These are phyloP conservation scores for Wickerhamomyces mucosus DNA, from an alignment of 805 yeast species.

Conservation along the genomic window DNA sequence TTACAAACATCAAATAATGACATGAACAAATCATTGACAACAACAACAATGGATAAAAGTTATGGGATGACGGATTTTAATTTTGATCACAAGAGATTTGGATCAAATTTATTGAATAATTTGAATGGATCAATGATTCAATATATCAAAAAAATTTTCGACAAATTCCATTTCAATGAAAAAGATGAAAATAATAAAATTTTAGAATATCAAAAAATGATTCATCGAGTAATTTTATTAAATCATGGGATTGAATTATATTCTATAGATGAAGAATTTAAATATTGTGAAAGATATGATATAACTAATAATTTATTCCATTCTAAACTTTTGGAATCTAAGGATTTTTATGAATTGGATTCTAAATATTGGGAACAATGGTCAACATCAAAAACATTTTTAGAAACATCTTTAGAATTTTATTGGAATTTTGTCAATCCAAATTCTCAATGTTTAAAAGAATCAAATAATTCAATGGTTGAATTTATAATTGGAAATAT, in stretches of 20 bases:
- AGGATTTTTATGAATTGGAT: slow-evolving; percentile 9
- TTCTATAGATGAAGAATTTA: slow-evolving; percentile 1
- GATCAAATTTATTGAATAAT: background rate
- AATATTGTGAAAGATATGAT: slow-evolving; percentile 2
- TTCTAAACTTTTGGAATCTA: slow-evolving; percentile 6
- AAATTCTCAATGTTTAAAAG: slow-evolving; percentile 6
- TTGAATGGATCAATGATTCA: background rate
- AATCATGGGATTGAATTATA: background rate
- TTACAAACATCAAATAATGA: no score
- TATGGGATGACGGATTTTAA: background rate
- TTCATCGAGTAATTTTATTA: slow-evolving; percentile 1
- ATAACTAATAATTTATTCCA: background rate
- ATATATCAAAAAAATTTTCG: background rate
- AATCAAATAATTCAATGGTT: slow-evolving; percentile 5
- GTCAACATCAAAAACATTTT: background rate
- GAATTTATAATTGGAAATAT: slow-evolving; percentile 11
- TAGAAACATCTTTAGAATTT: slow-evolving; percentile 9
- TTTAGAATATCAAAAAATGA: slow-evolving; percentile 1
- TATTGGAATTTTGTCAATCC: slow-evolving; percentile 6
- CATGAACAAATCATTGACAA: no score
- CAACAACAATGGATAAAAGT: background rate
- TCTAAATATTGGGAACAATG: slow-evolving; percentile 10
- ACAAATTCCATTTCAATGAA: background rate
- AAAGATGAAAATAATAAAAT: background rate
- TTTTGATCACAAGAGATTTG: background rate